phyloP scores from a whole-genome alignment of 208 protist species.

The Trypanosomatidae sp. region DNA sequence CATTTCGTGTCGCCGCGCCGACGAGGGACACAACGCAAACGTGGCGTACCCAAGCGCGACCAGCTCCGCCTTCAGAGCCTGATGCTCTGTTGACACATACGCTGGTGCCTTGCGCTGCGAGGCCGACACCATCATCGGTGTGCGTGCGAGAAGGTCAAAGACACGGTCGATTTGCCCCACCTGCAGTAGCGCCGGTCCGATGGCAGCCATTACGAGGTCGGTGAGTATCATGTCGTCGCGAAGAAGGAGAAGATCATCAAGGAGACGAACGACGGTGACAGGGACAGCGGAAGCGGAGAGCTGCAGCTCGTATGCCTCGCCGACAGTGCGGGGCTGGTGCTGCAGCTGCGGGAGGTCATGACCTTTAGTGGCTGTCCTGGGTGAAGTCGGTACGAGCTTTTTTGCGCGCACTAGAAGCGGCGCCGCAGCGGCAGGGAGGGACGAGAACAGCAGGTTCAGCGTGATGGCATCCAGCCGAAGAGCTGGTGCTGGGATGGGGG shows the following conservation, averaged over 20 bases:
- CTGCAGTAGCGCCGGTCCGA: constrained; percentile 66
- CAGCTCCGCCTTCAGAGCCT: constrained; percentile 16
- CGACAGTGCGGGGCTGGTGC: neutral
- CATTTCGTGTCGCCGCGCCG: constrained; percentile 31
- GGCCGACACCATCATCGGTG: constrained; percentile 35
- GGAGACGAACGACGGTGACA: constrained; percentile 39
- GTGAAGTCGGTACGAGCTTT: neutral
- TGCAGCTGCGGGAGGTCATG: neutral
- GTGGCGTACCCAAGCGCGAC: constrained; percentile 46
- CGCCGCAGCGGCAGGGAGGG: constrained; percentile 26
- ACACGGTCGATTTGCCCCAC: constrained; percentile 50
- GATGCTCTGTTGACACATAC: constrained; percentile 11
- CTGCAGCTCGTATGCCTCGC: constrained; percentile 7
- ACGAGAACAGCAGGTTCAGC: constrained; percentile 68
- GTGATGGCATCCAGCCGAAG: constrained; percentile 36
- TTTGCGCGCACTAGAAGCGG: neutral
- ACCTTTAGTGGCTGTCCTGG: neutral
- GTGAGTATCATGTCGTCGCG: constrained; percentile 79
- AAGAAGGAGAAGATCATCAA: constrained; percentile 54
- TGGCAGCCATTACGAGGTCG: constrained; percentile 55
- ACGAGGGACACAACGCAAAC: constrained; percentile 29
- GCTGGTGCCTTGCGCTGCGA: constrained; percentile 25
- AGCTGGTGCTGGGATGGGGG: neutral
- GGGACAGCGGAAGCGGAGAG: constrained; percentile 28
- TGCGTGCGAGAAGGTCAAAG: constrained; percentile 57